Evolutionary conservation across 1,284 basidiomycete genomes (phyloP), one percentile per base, ranked within the genome.

Genomic region (Wallemia mellicola): DNA sequence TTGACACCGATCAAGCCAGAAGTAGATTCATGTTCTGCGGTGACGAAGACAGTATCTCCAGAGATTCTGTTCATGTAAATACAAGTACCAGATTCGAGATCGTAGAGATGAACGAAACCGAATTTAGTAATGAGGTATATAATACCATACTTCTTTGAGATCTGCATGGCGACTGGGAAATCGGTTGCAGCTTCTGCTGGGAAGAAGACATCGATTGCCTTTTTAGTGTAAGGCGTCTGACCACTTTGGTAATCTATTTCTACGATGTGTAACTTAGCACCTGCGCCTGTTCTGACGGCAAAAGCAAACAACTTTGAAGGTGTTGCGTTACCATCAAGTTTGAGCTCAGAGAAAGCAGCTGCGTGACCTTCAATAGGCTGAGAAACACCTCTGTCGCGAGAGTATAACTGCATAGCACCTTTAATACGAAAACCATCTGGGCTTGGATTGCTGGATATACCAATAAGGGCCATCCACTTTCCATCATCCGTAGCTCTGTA

Each of bases 1-100:
- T 99, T 99, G 68, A 99, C 89, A 65, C 92, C 94, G 65, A 99
- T 88, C 71, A 99, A 94, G 73, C 94, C 94, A 68, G 88, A 80
- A 15, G 82, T 82, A 27, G 81, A 78, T 71, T 95, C 91, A 70
- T 96, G 88, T 67, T 95, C 89, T 22, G 91, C 86, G 5, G 94
- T 96, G 59, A 95, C 91, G 71, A 99, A 98, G 71, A 98, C 96
- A 58, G 94, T 98, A 74, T 98, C 94, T 56, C 94, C 92, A 58
- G 88, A 94, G 70, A 99, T 98, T 64, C 94, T 85, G 78, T 99
- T 98, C 94, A 98, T 99, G 77, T 98, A 99, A 66, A 98, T 82
- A 74, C 94, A 98, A 59, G 88, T 83, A 62, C 92, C 94, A n/a
- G 85, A 81, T 72, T 99, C 94, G 64, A 98, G 79, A 72, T 99